Evolutionary conservation across 352 stramenopile genomes (phyloP), one percentile per base, ranked within the genome.

Genomic region (Phytophthora fragariaefolia): DNA sequence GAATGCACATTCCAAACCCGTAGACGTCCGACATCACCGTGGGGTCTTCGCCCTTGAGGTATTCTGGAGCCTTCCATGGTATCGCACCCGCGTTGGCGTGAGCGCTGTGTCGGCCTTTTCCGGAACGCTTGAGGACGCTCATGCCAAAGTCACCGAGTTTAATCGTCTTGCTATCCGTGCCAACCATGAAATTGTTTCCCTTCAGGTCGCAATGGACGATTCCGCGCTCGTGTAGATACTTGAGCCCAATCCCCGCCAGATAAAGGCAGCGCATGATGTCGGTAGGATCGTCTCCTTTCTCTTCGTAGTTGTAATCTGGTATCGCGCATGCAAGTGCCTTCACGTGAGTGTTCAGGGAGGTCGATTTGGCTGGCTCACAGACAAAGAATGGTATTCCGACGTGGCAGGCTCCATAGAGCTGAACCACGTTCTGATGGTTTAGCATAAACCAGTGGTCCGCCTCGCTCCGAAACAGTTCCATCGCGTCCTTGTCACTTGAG

Each of bases 131-230:
- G 5, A 69, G 15, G 26, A 73, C 58, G 28, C 71, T 78, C 40
- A 78, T 72, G 1, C 71, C 71, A 18, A 78, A 78, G 28, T 75
- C 66, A 12, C 55, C 68, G 17, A 78, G 32, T n/a, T 78, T 78
- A 43, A 71, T 70, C 6, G 63, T 75, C 23, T 73, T 75, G 17
- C 57, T 52, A 22, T 75, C 66, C 18, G 56, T 73, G 13, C 71
- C 57, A 4, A 78, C 63, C 56, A 78, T 61, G 30, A 78, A 69
- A 18, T 73, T 78, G 48, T 78, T 74, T 4, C 64, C 54, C 27
- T 80, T 83, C 7, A 83, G 34, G 49, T 83, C 73, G 30, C 67
- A 71, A 23, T 83, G 75, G 23, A 83, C 59, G 23, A 80, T 71
- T 0, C 43, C 48, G 22, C 60, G 59, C 13, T 61, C 46, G n/a